phyloP scores from a whole-genome alignment of 805 yeast species.

The Candida krabiensis region DNA sequence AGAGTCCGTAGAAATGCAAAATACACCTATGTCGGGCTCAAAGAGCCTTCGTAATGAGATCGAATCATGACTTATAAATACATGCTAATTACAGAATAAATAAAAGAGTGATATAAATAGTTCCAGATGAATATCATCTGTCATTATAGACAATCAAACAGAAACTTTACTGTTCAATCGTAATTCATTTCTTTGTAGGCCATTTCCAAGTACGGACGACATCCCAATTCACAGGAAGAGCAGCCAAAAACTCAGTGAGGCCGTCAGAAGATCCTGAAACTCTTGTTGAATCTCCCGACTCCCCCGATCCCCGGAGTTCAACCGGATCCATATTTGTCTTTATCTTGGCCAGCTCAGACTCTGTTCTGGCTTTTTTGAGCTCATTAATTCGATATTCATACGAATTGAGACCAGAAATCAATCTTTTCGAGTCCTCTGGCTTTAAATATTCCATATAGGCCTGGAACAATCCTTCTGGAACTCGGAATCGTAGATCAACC shows the following conservation, averaged over 20 bases:
- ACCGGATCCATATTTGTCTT: constrained; percentile 12
- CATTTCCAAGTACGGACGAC: constrained; percentile 33
- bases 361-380: constrained; percentile 22
- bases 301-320: too few species aligned
- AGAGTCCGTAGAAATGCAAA: too few species aligned
- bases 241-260: constrained; percentile 23
- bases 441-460: constrained; percentile 20
- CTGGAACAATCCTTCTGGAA: constrained; percentile 20
- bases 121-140: too few species aligned
- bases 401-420: constrained; percentile 20
- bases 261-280: constrained; percentile 20
- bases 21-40: too few species aligned
- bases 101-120: too few species aligned
- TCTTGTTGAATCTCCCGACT: too few species aligned
- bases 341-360: constrained; percentile 21
- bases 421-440: constrained; percentile 20
- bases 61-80: not conserved
- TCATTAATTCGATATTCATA: constrained; percentile 18
- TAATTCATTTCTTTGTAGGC: constrained; percentile 19
- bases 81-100: not conserved
- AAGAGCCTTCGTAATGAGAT: too few species aligned
- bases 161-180: too few species aligned
- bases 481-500: constrained; percentile 41
- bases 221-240: constrained; percentile 30
- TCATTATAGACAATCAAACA: too few species aligned